Conservation (phyloP, 1,139 yeast species). For the Suhomyces guaymorum region DNA sequence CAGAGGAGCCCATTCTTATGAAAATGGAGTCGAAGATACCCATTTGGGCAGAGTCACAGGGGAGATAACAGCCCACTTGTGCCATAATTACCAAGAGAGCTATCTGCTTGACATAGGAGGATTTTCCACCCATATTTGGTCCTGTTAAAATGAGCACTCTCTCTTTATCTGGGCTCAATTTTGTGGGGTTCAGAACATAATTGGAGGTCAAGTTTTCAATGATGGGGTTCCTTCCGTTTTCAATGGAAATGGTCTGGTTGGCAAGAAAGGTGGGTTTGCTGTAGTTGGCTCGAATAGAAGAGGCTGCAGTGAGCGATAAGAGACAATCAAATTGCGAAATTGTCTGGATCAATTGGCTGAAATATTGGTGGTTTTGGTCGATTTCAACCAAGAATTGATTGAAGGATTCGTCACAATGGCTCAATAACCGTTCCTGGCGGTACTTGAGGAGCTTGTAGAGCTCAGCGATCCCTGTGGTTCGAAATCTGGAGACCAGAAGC, state of each 20-base stretch:
- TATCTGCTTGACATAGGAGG: slow-evolving; percentile 65
- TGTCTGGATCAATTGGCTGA: slow-evolving; percentile 51
- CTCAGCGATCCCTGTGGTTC: slow-evolving; percentile 58
- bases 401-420: slow-evolving; percentile 60
- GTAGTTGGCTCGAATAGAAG: slow-evolving; percentile 49
- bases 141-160: slow-evolving; percentile 68
- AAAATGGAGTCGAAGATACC: slow-evolving; percentile 62
- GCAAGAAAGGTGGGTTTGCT: slow-evolving; percentile 58
- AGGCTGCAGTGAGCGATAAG: slow-evolving; percentile 66
- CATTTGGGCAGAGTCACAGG: slow-evolving; percentile 45
- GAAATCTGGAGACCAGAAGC: slow-evolving; percentile 66
- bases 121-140: slow-evolving; percentile 79
- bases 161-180: slow-evolving; percentile 43
- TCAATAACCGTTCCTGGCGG: slow-evolving; percentile 58
- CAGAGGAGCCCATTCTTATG: slow-evolving; percentile 72
- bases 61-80: slow-evolving; percentile 50
- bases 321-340: slow-evolving; percentile 74
- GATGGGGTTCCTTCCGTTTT: slow-evolving; percentile 76
- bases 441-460: slow-evolving; percentile 60
- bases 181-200: slow-evolving; percentile 73
- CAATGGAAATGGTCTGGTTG: slow-evolving; percentile 45
- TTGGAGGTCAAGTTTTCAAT: slow-evolving; percentile 52
- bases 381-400: slow-evolving; percentile 46
- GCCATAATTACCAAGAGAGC: slow-evolving; percentile 58
- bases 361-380: slow-evolving; percentile 49